Evolutionary conservation across 306 rosid genomes (phyloP).

Genomic region (Cyclanthera cordifolia): DNA sequence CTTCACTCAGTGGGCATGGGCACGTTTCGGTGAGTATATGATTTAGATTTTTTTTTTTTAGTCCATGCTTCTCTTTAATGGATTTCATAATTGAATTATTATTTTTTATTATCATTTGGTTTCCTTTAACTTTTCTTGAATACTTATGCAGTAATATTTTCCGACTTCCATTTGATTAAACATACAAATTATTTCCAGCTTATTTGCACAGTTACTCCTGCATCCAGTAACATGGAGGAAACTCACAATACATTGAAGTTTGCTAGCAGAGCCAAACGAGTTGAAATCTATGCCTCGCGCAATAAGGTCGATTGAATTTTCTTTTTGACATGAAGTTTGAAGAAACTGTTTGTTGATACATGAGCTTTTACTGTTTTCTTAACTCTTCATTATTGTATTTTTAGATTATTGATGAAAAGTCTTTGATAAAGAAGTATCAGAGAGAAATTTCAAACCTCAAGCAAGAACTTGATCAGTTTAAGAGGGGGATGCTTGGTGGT

Average conservation of each 20-base stretch:
- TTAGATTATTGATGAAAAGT: conserved; percentile 94
- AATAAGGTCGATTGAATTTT: conserved; percentile 54
- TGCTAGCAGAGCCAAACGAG: conserved; percentile 95
- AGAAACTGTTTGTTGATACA: neutral
- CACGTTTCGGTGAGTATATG: conserved; percentile 84
- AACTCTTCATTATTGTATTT: conserved; percentile 14
- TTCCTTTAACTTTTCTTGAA: neutral
- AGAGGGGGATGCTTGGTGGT: conserved; percentile 69
- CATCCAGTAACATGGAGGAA: conserved; percentile 97
- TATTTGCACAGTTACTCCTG: conserved; percentile 98
- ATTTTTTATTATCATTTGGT: neutral
- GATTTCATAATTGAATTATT: neutral
- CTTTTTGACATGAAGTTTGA: conserved; percentile 3
- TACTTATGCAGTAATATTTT: conserved; percentile 4
- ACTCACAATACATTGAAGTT: conserved; percentile 98
- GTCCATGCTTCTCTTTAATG: neutral
- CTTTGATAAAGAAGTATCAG: conserved; percentile 94
- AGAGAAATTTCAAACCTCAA: conserved; percentile 86
- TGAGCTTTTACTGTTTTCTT: neutral
- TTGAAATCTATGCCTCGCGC: conserved; percentile 90
- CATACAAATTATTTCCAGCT: conserved; percentile 45
- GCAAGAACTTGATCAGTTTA: conserved; percentile 87
- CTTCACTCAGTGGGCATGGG: conserved; percentile 89
- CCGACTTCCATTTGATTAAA: conserved; percentile 15
- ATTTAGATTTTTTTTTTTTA: neutral